phyloP scores from a whole-genome alignment of 73 alveolate genomes.

The Paraurostyla sp. region DNA sequence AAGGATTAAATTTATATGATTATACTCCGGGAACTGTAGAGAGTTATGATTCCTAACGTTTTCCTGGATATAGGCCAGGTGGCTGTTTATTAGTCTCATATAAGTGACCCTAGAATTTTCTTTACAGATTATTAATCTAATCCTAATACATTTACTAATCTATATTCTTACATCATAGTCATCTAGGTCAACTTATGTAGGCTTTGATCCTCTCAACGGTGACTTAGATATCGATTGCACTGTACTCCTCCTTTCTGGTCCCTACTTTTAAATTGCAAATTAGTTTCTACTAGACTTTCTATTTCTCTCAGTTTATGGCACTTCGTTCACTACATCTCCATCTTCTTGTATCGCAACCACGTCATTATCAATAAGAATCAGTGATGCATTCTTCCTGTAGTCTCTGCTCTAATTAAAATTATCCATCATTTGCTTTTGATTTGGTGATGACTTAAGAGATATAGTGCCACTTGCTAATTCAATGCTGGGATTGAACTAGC shows the following conservation, averaged over 20 bases:
- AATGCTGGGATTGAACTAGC: background rate
- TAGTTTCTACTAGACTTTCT: conserved; percentile 34
- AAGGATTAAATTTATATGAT: background rate
- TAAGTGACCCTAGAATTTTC: background rate
- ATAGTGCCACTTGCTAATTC: conserved; percentile 22
- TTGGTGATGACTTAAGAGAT: conserved; percentile 18
- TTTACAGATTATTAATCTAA: background rate
- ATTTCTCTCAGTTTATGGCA: conserved; percentile 36
- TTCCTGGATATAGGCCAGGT: background rate
- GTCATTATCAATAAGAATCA: background rate
- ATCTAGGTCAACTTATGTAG: conserved; percentile 15
- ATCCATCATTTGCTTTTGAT: conserved; percentile 31
- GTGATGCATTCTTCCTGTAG: background rate
- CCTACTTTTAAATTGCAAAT: background rate
- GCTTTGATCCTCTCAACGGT: background rate
- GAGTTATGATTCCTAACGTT: background rate
- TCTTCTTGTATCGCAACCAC: background rate
- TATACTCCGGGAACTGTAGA: background rate
- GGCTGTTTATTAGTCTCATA: background rate
- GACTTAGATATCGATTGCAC: background rate
- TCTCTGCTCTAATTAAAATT: conserved; percentile 25
- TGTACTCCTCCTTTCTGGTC: background rate
- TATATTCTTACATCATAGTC: background rate
- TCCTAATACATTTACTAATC: background rate
- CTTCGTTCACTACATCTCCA: background rate